These are phyloP conservation scores for Styphnolobium japonicum DNA, from an alignment of 306 rosid species.

Conservation along the genomic window DNA sequence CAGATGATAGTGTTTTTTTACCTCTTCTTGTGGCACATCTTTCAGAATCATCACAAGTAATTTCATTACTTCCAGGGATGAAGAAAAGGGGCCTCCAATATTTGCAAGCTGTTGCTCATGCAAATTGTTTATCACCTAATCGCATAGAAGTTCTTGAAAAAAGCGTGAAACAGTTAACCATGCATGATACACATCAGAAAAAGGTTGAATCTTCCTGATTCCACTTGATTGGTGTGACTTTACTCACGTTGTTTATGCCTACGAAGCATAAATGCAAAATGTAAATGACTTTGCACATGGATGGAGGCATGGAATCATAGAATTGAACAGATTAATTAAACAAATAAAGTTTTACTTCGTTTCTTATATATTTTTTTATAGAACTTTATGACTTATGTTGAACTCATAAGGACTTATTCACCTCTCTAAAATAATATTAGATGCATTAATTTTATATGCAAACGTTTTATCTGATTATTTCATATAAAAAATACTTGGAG, in stretches of 20 bases:
- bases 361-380: background rate
- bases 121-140: slow-evolving; percentile 59
- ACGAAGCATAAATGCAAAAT: background rate
- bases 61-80: slow-evolving; percentile 73
- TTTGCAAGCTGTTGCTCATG: slow-evolving; percentile 64
- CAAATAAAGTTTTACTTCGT: background rate
- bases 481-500: background rate
- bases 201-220: slow-evolving; percentile 48
- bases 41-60: slow-evolving; percentile 49
- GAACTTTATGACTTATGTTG: background rate
- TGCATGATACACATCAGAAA: slow-evolving; percentile 54
- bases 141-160: slow-evolving; percentile 59
- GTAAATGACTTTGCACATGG: background rate
- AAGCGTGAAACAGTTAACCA: slow-evolving; percentile 46
- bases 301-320: background rate
- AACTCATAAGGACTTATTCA: background rate
- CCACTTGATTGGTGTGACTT: slow-evolving; percentile 1
- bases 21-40: slow-evolving; percentile 67
- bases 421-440: background rate
- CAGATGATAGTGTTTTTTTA: slow-evolving; percentile 78
- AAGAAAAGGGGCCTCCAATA: slow-evolving; percentile 59
- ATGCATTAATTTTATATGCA: background rate
- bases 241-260: background rate
- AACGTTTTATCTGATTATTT: background rate
- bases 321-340: background rate